Conservation (phyloP, 1,139 yeast genomes). For the Nakaseomyces kungkrabaensis region DNA sequence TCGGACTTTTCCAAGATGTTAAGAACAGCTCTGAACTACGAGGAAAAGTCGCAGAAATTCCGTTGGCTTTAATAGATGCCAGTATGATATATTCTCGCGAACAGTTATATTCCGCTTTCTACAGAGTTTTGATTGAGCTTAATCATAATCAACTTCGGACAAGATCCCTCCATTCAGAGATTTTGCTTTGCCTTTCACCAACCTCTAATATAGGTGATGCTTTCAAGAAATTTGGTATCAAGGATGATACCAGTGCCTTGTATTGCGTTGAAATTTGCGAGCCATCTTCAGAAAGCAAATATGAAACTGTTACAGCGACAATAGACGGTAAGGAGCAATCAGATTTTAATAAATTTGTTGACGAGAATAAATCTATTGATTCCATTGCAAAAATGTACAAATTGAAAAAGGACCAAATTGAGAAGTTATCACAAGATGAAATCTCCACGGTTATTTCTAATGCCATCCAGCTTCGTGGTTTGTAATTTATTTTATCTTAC, state of each 20-base stretch:
- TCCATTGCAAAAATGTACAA: slow-evolving; percentile 32
- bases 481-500: not conserved
- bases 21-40: slow-evolving; percentile 31
- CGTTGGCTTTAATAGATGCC: slow-evolving; percentile 41
- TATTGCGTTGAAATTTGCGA: slow-evolving; percentile 32
- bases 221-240: slow-evolving; percentile 38
- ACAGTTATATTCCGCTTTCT: slow-evolving; percentile 41
- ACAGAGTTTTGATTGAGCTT: slow-evolving; percentile 39
- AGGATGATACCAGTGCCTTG: slow-evolving; percentile 30
- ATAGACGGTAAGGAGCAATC: slow-evolving; percentile 30
- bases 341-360: slow-evolving; percentile 30
- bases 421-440: slow-evolving; percentile 14
- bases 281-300: slow-evolving; percentile 11
- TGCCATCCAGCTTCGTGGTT: slow-evolving; percentile 32
- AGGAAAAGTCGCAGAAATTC: slow-evolving; percentile 31
- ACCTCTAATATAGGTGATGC: slow-evolving; percentile 41
- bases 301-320: slow-evolving; percentile 11
- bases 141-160: slow-evolving; percentile 37
- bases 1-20: slow-evolving; percentile 36
- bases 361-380: slow-evolving; percentile 27
- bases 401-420: slow-evolving; percentile 14
- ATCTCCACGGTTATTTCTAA: slow-evolving; percentile 28
- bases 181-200: slow-evolving; percentile 43
- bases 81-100: slow-evolving; percentile 36
- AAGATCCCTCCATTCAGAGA: slow-evolving; percentile 42